Conservation (phyloP, 1,139 yeast species). For the Saccharomyces hybrid region DNA sequence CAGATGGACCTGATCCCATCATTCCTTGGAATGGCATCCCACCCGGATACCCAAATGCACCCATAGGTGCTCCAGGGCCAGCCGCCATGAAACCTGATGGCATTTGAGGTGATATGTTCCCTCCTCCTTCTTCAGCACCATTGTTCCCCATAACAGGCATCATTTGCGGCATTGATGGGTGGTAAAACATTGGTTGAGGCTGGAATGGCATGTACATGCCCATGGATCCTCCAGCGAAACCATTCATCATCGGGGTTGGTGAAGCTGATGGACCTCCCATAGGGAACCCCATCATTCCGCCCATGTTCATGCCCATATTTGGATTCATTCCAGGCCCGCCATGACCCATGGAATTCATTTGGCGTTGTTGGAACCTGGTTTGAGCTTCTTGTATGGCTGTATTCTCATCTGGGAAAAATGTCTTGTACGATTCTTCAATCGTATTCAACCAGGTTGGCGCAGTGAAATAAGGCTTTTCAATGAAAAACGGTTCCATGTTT, state of each 20-base stretch:
- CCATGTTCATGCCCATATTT: slow-evolving; percentile 20
- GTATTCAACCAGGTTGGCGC: slow-evolving; percentile 77
- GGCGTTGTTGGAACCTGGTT: slow-evolving; percentile 29
- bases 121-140: slow-evolving; percentile 5
- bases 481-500: slow-evolving; percentile 31
- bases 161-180: slow-evolving; percentile 28
- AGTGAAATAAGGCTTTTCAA: slow-evolving; percentile 63
- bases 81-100: slow-evolving; percentile 24
- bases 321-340: slow-evolving; percentile 17
- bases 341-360: slow-evolving; percentile 21
- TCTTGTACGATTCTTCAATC: slow-evolving; percentile 46
- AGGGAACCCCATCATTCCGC: slow-evolving; percentile 23
- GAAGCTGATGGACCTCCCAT: slow-evolving; percentile 18
- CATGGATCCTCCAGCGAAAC: slow-evolving; percentile 17
- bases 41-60: slow-evolving; percentile 25
- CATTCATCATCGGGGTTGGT: slow-evolving; percentile 25
- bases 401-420: slow-evolving; percentile 38
- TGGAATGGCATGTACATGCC: slow-evolving; percentile 32
- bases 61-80: slow-evolving; percentile 18
- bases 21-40: slow-evolving; percentile 23
- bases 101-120: slow-evolving; percentile 20
- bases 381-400: slow-evolving; percentile 27
- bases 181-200: slow-evolving; percentile 32
- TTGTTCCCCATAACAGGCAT: slow-evolving; percentile 23
- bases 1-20: slow-evolving; percentile 14